phyloP scores from a whole-genome alignment of 352 stramenopile genomes.

The Phytophthora idaei region DNA sequence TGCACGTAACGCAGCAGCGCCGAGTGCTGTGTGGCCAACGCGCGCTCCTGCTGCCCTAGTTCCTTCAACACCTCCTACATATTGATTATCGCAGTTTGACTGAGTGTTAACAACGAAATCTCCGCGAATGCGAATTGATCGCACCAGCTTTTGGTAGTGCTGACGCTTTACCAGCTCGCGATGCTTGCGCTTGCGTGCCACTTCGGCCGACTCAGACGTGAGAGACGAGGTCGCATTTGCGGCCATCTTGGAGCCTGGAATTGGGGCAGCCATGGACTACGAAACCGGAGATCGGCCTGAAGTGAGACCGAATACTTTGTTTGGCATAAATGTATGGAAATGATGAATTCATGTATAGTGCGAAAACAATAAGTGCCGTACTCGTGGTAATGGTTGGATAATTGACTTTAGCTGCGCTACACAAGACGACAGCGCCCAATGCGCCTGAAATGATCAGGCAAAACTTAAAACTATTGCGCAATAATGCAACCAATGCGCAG shows the following conservation, averaged over 20 bases:
- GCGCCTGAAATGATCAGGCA: no score
- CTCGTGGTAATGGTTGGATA: no score
- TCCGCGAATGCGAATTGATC: background rate
- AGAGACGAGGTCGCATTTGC: slow-evolving; percentile 11
- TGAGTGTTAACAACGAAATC: slow-evolving; percentile 5
- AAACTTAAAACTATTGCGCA: no score
- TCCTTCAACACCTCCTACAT: slow-evolving; percentile 40
- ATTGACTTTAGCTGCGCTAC: no score
- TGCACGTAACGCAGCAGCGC: slow-evolving; percentile 22
- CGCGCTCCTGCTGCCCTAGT: slow-evolving; percentile 34
- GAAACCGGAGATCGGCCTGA: background rate
- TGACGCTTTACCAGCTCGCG: slow-evolving; percentile 36
- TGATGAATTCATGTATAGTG: background rate
- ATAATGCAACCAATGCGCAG: no score
- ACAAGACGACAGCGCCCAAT: no score
- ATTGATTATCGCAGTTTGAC: background rate
- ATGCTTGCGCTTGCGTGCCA: slow-evolving; percentile 36
- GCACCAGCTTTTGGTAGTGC: slow-evolving; percentile 45
- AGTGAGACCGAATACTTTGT: background rate
- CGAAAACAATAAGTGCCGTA: no score
- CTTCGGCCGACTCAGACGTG: slow-evolving; percentile 13
- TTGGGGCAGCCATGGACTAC: slow-evolving; percentile 3
- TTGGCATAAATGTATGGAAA: slow-evolving; percentile 2
- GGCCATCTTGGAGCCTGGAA: slow-evolving; percentile 4
- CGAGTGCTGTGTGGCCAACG: slow-evolving; percentile 41